Percentiles rank a stretch among this genome's conserved stretches.
These are phyloP conservation scores for Pilobolus umbonatus DNA, from an alignment of 192 early-diverging fungal genomes.

Conservation along the genomic window DNA sequence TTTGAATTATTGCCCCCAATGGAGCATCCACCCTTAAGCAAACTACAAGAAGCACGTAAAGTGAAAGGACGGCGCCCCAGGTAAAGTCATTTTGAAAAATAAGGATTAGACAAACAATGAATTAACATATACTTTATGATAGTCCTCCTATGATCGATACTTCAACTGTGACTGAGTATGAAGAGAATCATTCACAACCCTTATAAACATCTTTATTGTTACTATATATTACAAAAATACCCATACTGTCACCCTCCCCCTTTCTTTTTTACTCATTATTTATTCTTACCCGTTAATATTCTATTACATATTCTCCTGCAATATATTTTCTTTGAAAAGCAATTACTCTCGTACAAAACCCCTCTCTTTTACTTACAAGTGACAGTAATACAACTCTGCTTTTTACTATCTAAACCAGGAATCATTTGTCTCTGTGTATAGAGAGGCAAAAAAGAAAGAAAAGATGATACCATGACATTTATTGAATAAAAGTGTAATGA, in stretches of 20 bases:
- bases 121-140: not conserved
- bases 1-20: constrained; percentile 53
- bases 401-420: too few relatives aligned
- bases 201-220: not conserved
- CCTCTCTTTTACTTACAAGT: not conserved
- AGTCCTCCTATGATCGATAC: constrained; percentile 4
- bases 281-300: not conserved
- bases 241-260: not conserved
- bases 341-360: not conserved
- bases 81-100: too few relatives aligned
- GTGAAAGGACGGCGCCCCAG: constrained; percentile 17
- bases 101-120: too few relatives aligned
- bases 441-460: not conserved
- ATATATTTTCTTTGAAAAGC: too few relatives aligned
- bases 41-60: constrained; percentile 8
- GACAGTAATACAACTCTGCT: too few relatives aligned
- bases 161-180: constrained; percentile 5
- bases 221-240: not conserved
- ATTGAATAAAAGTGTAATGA: not conserved
- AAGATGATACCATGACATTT: not conserved
- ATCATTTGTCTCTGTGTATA: too few relatives aligned
- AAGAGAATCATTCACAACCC: not conserved
- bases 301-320: not conserved
- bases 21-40: constrained; percentile 17
- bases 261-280: not conserved